Percentiles rank a stretch among this genome's conserved stretches.
phyloP scores from a whole-genome alignment of 2,329 filamentous ascomycete species.

The Trichoderma sp. region DNA sequence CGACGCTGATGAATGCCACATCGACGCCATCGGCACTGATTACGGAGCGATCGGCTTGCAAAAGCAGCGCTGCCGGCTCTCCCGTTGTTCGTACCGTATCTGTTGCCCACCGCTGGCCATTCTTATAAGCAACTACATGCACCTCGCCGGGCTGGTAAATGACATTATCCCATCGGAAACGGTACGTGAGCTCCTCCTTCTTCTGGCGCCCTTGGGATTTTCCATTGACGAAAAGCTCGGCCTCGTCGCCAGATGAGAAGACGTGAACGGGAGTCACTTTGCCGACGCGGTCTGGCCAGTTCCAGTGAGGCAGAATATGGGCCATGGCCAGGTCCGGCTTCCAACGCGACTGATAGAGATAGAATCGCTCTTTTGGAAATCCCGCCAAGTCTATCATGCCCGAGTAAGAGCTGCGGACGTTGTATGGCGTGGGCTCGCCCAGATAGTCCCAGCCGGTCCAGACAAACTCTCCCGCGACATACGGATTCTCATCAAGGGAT shows the following conservation, averaged over 20 bases:
- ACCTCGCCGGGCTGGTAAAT: neutral
- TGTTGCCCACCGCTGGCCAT: neutral
- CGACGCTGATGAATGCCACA: neutral
- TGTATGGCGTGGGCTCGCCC: neutral
- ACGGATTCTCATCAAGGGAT: neutral
- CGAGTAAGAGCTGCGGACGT: neutral
- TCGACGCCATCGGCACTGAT: neutral
- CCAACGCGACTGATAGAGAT: neutral
- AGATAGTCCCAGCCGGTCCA: constrained; percentile 2
- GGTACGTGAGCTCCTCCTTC: neutral
- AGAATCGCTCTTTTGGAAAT: neutral
- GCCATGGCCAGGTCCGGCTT: neutral
- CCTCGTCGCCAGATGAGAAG: neutral
- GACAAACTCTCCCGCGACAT: neutral
- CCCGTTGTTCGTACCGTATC: neutral
- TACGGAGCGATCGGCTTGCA: neutral
- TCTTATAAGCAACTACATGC: neutral
- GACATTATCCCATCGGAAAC: neutral
- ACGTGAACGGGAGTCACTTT: neutral
- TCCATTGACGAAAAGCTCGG: neutral
- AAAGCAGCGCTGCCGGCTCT: neutral
- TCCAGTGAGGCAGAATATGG: neutral
- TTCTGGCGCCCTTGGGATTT: neutral
- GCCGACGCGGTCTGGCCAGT: neutral
- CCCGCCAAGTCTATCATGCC: neutral